Evolutionary conservation across 116 monocot species (phyloP), one percentile per base, ranked within the genome.

Genomic region (Phalaenopsis hybrid): DNA sequence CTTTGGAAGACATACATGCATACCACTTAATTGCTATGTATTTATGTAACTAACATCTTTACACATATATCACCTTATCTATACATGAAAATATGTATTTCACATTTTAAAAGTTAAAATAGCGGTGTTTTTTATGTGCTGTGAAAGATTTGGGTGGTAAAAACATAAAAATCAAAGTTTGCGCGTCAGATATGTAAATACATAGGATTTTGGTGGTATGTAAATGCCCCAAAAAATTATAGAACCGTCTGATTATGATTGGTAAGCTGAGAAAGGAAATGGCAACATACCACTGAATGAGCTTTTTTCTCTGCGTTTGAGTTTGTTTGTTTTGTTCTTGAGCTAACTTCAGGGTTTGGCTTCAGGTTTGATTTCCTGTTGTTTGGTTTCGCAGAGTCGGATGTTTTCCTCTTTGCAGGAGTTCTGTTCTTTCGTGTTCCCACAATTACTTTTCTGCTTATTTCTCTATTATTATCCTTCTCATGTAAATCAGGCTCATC

Each of bases 391-490:
- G 10, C 41, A 34, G 72, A 73, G 41, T 31, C 72, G 4, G 23
- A 1, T n/a, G 46, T 75, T 75, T 46, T 46, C 20, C 43, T 46
- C 20, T 25, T 16, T 7, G 46, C 12, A 45, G 20, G 21, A 75
- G n/a, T 3, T 45, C 16, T 73, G 37, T 44, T 17, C 48, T 81
- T 86, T 68, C 61, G 85, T 82, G 73, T 79, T 31, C 20, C 78
- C 25, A 46, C 6, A 44, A 50, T 34, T 75, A 21, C 82, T 45
- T 15, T 51, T 4, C 8, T 48, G n/a, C 16, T 58, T 49, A 43
- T 37, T 65, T 85, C 85, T 67, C 28, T 8, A 8, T 48, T 83
- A 3, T 81, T 77, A 12, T 0, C 65, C 65, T 65, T 20, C 63
- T 10, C 77, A 58, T 15, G n/a, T 11, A 57, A 74, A 6, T 21